phyloP scores from a whole-genome alignment of 257 asterid species.

The Solanum medicagineum region DNA sequence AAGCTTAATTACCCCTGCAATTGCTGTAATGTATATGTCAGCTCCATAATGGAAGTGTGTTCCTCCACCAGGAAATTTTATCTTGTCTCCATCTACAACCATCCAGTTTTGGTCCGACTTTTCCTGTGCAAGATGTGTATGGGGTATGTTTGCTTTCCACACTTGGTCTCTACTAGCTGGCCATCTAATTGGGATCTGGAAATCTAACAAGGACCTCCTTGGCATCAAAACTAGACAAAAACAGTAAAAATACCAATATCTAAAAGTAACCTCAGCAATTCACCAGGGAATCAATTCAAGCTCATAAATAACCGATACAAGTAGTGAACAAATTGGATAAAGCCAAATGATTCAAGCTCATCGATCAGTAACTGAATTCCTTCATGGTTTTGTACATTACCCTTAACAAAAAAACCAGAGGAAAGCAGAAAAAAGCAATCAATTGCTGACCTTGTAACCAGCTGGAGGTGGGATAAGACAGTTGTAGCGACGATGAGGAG shows the following conservation, averaged over 20 bases:
- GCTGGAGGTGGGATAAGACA: constrained; percentile 87
- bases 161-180: constrained; percentile 87
- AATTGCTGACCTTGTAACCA: constrained; percentile 78
- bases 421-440: not conserved
- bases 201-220: constrained; percentile 46
- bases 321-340: not conserved
- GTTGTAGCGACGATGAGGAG: constrained; percentile 64
- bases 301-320: not conserved
- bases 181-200: constrained; percentile 94
- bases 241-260: not conserved
- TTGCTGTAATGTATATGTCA: constrained; percentile 68
- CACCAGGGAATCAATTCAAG: not conserved
- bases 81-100: constrained; percentile 84
- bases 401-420: not conserved
- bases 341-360: not conserved
- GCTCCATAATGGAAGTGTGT: constrained; percentile 93
- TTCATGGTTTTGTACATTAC: not conserved
- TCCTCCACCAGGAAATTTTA: constrained; percentile 94
- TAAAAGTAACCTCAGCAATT: not conserved
- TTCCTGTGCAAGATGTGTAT: constrained; percentile 82
- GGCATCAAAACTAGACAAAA: constrained; percentile 43
- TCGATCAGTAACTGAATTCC: not conserved
- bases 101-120: constrained; percentile 94
- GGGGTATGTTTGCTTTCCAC: constrained; percentile 95
- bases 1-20: constrained; percentile 56